A percentile compares a stretch with the other conserved stretches of the same genome.
phyloP scores from a whole-genome alignment of 768 basidiomycete genomes.

The Coprinellus aureogranulatus region DNA sequence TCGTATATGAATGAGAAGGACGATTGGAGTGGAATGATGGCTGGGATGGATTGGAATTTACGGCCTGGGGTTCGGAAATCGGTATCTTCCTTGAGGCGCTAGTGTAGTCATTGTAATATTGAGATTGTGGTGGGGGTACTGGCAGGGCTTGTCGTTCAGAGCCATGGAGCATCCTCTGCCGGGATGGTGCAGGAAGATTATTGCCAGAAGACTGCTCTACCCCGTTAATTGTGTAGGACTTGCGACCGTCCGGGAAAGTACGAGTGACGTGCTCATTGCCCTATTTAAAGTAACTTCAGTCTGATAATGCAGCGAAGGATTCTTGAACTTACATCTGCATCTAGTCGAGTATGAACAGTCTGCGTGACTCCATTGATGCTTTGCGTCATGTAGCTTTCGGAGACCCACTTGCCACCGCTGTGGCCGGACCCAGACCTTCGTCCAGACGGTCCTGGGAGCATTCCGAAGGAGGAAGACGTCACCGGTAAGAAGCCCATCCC shows the following conservation, averaged over 20 bases:
- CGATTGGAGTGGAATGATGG: not conserved
- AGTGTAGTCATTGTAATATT: too few relatives aligned
- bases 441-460: conserved; percentile 4
- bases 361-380: conserved; percentile 70
- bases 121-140: too few relatives aligned
- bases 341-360: conserved; percentile 51
- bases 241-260: conserved; percentile 63
- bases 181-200: conserved; percentile 18
- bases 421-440: conserved; percentile 19
- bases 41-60: not conserved
- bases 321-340: conserved; percentile 52
- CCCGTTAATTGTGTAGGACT: conserved; percentile 68
- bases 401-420: conserved; percentile 33
- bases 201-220: conserved; percentile 43
- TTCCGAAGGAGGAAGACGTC: conserved; percentile 17
- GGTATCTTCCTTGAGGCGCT: too few relatives aligned
- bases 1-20: not conserved
- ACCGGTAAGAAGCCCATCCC: not conserved
- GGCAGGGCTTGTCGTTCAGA: too few relatives aligned
- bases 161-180: too few relatives aligned
- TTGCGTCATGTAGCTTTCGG: conserved; percentile 55
- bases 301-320: not conserved
- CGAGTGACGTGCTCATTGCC: conserved; percentile 74
- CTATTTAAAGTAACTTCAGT: conserved; percentile 32
- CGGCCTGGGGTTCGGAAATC: too few relatives aligned